Evolutionary conservation across 2,329 filamentous ascomycete genomes (phyloP), one percentile per base, ranked within the genome.

Genomic region (Paracoccidioides lutzii): DNA sequence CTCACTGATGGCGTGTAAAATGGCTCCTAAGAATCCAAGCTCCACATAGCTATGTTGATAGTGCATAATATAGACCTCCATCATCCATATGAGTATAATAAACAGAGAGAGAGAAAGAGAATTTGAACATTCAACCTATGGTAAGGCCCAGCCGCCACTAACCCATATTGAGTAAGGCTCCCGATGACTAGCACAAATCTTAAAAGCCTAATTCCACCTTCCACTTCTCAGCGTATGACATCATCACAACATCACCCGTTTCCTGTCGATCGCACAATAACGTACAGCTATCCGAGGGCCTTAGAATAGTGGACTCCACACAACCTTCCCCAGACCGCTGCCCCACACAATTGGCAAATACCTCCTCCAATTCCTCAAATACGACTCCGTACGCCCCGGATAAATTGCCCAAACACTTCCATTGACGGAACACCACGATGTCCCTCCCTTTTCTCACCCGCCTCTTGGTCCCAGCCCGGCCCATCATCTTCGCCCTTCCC

Each of bases 401-500:
- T 3, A 48, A 22, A 51, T 6, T 6, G 8, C n/a, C 7, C 15
- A 28, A n/a, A 32, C 3, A 32, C 40, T 30, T 15, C 14, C 8
- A 12, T 43, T 8, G 35, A 45, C 10, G 5, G 9, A 38, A 3
- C 3, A 33, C 22, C 22, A 45, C 45, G 56, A 63, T 62, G 62
- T 56, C 59, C 43, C 56, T 58, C 58, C 61, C 56, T 40, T 59
- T 61, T 57, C 55, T 57, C 53, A 12, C 53, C 30, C 54, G 55
- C 38, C 40, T 59, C 52, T 37, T 35, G 37, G 6, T 10, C 35
- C 48, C 58, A 28, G 43, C 56, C 40, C 60, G 63, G 42, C 58
- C 61, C 9, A 55, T 60, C 43, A 49, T 62, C 37, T 58, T 58
- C 46, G 54, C 55, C 38, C 57, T 61, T 35, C 58, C 67, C 35